Base-by-base conservation (phyloP, 108 stramenopile genomes). In the Seminavis robusta region DNA sequence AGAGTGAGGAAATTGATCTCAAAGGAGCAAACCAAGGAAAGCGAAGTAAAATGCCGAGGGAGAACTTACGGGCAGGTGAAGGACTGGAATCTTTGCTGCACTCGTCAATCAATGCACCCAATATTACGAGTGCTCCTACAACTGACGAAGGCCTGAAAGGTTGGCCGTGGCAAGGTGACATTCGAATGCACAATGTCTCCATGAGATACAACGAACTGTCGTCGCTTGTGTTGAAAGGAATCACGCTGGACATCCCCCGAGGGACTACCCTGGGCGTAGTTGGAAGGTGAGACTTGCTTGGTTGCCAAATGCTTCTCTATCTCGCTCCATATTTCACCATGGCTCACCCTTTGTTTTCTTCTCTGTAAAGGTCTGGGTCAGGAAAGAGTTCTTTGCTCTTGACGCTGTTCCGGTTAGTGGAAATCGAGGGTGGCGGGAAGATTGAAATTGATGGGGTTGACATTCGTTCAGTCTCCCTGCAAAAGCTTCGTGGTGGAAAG, bases 381-480 rank as follows among this genome's bases (percentile, higher is more conserved):
- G 96, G 98, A 5, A 99, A 99, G 48, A 77, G 74, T 17, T 73
- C 74, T 8, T 53, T 99, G n/a, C 61, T 95, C 23, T 62, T 81
- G 52, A 88, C 95, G 7, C 66, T 99, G 16, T 98, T 96, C 61
- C 78, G 98, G 6, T 73, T 97, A 19, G 71, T 91, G 17, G 84
- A 89, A 45, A 79, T 84, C 23, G 73, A 73, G 41, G 54, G 50
- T 26, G 69, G 66, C 20, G 90, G 92, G 10, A 58, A 47, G 15
- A 86, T 98, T 32, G 59, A 64, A 45, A 91, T 99, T 61, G 96
- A 97, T 63, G 97, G 95, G 6, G 75, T 97, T 27, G 96, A 97
- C 61, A 82, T 97, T 41, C 61, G 81, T 31, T 71, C 75, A 23
- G 61, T 97, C 7, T 74, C 80, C 16, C 68, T 97, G 16, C 49